Conservation (phyloP, 139 green algal species). For the Pleodorina starrii region DNA sequence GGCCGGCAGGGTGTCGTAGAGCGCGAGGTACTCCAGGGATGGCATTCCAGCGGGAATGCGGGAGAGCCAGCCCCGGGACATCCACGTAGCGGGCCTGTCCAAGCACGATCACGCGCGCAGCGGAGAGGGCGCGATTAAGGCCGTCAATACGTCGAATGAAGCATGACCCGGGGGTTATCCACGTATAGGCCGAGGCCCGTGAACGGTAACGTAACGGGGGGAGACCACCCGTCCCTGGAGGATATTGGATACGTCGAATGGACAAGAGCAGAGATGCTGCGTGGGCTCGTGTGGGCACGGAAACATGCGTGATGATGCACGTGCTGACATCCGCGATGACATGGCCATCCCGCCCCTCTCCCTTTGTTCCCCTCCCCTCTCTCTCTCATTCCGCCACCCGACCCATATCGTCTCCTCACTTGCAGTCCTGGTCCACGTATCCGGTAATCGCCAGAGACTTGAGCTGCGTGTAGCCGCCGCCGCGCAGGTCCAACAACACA, state of each 20-base stretch:
- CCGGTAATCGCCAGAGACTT: constrained; percentile 40
- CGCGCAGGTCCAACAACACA: constrained; percentile 43
- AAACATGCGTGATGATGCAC: too few species aligned
- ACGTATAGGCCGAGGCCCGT: too few species aligned
- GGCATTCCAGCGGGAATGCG: constrained; percentile 25
- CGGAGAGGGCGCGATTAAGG: too few species aligned
- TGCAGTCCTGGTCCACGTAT: constrained; percentile 47
- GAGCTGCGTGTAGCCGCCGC: constrained; percentile 49
- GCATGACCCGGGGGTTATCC: too few species aligned
- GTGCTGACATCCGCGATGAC: too few species aligned
- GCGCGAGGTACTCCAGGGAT: constrained; percentile 45
- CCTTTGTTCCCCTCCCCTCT: background rate
- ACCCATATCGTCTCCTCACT: background rate
- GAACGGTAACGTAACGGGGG: too few species aligned
- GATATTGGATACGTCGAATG: too few species aligned
- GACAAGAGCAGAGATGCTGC: too few species aligned
- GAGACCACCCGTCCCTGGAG: too few species aligned
- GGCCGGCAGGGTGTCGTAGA: constrained; percentile 42
- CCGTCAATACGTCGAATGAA: too few species aligned
- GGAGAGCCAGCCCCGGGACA: constrained; percentile 39
- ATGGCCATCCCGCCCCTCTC: too few species aligned
- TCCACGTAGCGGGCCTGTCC: constrained; percentile 28
- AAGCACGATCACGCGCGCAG: background rate
- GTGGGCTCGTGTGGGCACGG: too few species aligned
- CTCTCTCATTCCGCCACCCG: background rate